Conservation (phyloP, 202 grass and related monocot genomes). For the Panicum virgatum region DNA sequence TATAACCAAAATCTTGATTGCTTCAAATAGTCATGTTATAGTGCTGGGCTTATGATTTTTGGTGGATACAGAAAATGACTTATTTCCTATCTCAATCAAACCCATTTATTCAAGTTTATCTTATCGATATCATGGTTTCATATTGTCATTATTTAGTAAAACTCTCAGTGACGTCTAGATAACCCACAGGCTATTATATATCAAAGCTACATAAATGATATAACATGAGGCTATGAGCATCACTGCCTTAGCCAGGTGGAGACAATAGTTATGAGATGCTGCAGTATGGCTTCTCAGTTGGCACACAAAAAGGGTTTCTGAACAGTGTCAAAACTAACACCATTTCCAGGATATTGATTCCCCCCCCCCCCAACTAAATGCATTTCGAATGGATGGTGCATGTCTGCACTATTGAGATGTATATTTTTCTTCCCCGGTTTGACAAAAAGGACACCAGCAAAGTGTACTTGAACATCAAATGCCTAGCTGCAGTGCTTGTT, state of each 20-base stretch:
- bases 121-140: background rate
- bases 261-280: background rate
- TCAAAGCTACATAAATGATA: background rate
- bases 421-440: background rate
- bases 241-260: background rate
- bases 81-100: slow-evolving; percentile 4
- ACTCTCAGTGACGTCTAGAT: background rate
- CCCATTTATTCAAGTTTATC: background rate
- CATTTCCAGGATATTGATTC: too few relatives aligned
- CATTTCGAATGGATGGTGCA: background rate
- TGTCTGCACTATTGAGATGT: background rate
- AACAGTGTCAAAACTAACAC: too few relatives aligned
- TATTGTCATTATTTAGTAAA: background rate
- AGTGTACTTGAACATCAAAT: background rate
- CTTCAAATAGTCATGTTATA: background rate
- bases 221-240: background rate
- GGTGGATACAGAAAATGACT: background rate
- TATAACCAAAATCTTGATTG: background rate
- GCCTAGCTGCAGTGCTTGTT: background rate
- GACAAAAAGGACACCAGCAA: background rate
- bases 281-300: background rate
- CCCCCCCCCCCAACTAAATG: background rate
- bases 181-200: background rate
- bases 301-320: background rate
- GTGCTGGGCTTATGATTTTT: background rate